phyloP scores from a whole-genome alignment of 306 rosid species.

The Corylus americana region DNA sequence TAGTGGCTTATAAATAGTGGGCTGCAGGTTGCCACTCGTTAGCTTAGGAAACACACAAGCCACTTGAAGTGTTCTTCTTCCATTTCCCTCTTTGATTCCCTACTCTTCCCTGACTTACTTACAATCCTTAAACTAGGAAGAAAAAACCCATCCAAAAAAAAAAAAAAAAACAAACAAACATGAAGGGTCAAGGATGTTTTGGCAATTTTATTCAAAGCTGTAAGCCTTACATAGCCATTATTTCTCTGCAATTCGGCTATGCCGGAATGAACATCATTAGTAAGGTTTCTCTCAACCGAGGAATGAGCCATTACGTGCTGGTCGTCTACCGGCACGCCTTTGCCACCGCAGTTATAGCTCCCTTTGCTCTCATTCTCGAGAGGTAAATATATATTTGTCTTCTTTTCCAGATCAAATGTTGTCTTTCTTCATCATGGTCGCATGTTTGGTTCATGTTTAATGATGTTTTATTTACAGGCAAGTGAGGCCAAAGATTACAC shows the following conservation, averaged over 20 bases:
- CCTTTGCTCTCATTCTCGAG: conserved; percentile 88
- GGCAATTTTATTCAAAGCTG: conserved; percentile 43
- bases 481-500: conserved; percentile 80
- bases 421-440: background rate
- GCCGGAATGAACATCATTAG: conserved; percentile 97
- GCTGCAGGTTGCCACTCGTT: conserved; percentile 11
- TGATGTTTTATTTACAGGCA: conserved; percentile 47
- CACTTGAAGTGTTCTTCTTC: conserved; percentile 52
- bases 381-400: conserved; percentile 39
- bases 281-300: conserved; percentile 78
- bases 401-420: background rate
- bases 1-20: conserved; percentile 42
- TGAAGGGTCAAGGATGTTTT: conserved; percentile 44
- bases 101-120: background rate
- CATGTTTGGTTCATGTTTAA: conserved; percentile 17
- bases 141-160: conserved; percentile 31
- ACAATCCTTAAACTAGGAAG: background rate
- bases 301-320: conserved; percentile 92
- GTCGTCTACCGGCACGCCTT: conserved; percentile 90
- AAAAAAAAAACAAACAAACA: conserved; percentile 3
- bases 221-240: conserved; percentile 89
- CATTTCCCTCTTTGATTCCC: conserved; percentile 6
- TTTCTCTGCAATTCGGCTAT: conserved; percentile 82
- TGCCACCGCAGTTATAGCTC: conserved; percentile 84
- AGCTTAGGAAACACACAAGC: conserved; percentile 51